phyloP scores from a whole-genome alignment of 2,329 filamentous ascomycete genomes.

The Aquanectria penicillioides region DNA sequence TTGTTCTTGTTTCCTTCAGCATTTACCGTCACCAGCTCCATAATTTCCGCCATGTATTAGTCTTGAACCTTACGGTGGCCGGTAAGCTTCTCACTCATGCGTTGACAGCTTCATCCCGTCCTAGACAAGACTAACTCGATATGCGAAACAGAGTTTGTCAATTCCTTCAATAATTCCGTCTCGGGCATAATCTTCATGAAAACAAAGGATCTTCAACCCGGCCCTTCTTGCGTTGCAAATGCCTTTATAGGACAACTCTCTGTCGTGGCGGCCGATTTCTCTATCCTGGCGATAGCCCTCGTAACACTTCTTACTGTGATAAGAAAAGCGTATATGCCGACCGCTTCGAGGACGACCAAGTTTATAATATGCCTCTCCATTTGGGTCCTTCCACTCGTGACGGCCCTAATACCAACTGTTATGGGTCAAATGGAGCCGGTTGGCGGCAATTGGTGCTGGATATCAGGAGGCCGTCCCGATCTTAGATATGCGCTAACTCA shows the following conservation, averaged over 20 bases:
- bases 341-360: conserved; percentile 25
- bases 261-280: conserved; percentile 38
- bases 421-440: conserved; percentile 42
- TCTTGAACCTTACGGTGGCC: conserved; percentile 36
- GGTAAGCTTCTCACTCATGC: conserved; percentile 18
- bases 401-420: conserved; percentile 30
- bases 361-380: conserved; percentile 27
- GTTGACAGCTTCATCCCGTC: background rate
- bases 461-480: conserved; percentile 46
- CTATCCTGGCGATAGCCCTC: conserved; percentile 37
- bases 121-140: background rate
- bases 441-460: conserved; percentile 61
- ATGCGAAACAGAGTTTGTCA: conserved; percentile 34
- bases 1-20: conserved; percentile 33
- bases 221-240: conserved; percentile 30
- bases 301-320: conserved; percentile 38
- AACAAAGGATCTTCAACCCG: conserved; percentile 17
- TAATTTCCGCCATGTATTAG: conserved; percentile 37
- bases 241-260: conserved; percentile 36
- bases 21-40: conserved; percentile 35
- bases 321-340: conserved; percentile 29
- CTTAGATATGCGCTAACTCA: conserved; percentile 57
- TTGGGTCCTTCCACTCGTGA: conserved; percentile 33
- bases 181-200: conserved; percentile 33
- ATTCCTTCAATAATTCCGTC: conserved; percentile 37